Base-by-base conservation (phyloP, 148 eudicot genomes). In the Simmondsia chinensis region DNA sequence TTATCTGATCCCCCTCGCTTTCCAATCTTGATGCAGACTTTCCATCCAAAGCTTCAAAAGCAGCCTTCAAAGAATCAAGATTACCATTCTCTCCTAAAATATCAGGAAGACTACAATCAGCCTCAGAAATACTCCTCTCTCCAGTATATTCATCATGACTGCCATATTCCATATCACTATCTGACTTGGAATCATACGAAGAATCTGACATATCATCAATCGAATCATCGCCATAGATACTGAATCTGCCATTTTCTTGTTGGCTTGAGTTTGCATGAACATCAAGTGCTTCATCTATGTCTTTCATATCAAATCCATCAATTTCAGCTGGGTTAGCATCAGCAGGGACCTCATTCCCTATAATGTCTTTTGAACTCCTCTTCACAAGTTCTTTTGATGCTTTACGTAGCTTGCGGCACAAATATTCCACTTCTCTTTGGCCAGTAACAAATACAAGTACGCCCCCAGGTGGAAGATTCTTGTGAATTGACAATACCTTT, bases 401-500 rank as follows among this genome's bases (percentile, higher is more conserved):
- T 55, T 71, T 74, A 26, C 79, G 81, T 20, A 91, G 78, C 69
- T 54, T 79, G 42, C 48, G 56, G 48, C 99, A 91, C 56, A 91
- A 66, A 46, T 63, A 61, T 48, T 79, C 99, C 18, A 85, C 95
- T 73, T 91, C 95, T 52, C 79, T 72, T 73, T 79, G 89, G 38
- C 99, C 94, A 17, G 95, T 91, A 31, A 82, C 88, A 59, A 91
- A 91, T 18, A 86, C 86, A 55, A 91, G 95, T 68, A 85, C 72
- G 53, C 95, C 99, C 47, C 99, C 95, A 52, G 83, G 72, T 56
- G 97, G 95, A 54, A 79, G 54, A 54, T 56, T 79, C 74, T 82
- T 91, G 83, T 91, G 99, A 70, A 85, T 91, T 31, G 82, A 48
- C 43, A 91, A 31, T 37, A 91, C 88, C 57, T 70, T 91, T 39